Evolutionary conservation across 192 early-diverging fungal species (phyloP), one percentile per base, ranked within the genome.

Genomic region (Spizellomyces sp.): DNA sequence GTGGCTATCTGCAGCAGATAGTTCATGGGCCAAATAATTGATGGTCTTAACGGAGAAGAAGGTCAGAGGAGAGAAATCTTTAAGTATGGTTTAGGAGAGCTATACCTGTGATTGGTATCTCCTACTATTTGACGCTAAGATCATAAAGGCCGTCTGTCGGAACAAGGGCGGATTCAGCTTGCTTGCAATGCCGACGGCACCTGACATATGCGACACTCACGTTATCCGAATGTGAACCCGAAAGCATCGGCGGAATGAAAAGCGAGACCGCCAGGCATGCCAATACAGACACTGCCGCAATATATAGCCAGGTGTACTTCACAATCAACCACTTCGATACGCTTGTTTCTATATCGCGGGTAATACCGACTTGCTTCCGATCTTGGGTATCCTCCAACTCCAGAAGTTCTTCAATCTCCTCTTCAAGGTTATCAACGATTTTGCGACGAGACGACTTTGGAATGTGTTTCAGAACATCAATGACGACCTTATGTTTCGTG

Each of bases 331-430:
- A 61, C 12, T 22, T 17, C 12, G 15, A 12, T 12, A 61, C 12
- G 41, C 22, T 12, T 17, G 12, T 12, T 4, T 61, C 59, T 41
- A 61, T 61, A 22, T 22, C 21, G 21, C 12, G 17, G 1, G 59
- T 22, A 22, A 41, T 41, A 12, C 21, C 22, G 10, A 12, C 41
- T 12, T 61, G 59, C 59, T 17, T 41, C 12, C 59, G 59, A 61
- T 61, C 59, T 4, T 61, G 21, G 21, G 41, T 17, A 2, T 41
- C 59, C 22, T 61, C 59, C 15, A 61, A 12, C 21, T 61, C 59
- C 21, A 61, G 41, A 12, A 61, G 59, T 41, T 61, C 59, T 22
- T 61, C 59, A 41, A 61, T 61, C 59, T 61, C 59, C 41, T 61
- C 59, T 22, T 61, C 59, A 61, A 61, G 59, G 22, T 61, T 41